Evolutionary conservation across 2,329 filamentous ascomycete species (phyloP).

Genomic region (Colletotrichum sidae): DNA sequence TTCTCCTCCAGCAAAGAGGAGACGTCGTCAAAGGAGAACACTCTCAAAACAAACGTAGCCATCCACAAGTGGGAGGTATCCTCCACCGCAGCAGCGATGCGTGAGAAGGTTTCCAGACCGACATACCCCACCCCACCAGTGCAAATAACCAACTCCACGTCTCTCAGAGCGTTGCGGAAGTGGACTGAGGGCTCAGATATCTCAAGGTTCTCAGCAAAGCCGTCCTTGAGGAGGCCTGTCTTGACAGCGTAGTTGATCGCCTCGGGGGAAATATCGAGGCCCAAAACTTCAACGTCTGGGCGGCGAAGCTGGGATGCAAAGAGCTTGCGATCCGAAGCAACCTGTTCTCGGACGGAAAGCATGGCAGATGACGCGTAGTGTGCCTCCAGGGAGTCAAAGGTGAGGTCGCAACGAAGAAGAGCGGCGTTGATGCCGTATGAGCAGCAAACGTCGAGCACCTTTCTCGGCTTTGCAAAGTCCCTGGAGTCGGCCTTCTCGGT

Average conservation of each 20-base stretch:
- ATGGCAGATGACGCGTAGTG: conserved; percentile 7
- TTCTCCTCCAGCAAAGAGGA: neutral
- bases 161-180: neutral
- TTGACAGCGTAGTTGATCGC: conserved; percentile 3
- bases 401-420: conserved; percentile 13
- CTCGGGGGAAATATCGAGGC: conserved; percentile 12
- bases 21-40: conserved; percentile 23
- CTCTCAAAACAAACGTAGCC: conserved; percentile 21
- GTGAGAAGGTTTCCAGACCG: neutral
- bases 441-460: conserved; percentile 22
- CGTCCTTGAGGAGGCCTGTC: conserved; percentile 2
- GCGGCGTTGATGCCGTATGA: conserved; percentile 30
- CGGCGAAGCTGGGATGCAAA: neutral
- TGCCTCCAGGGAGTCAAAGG: neutral
- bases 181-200: neutral
- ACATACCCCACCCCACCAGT: conserved; percentile 29
- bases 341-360: neutral
- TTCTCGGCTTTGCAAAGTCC: neutral
- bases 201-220: conserved; percentile 17
- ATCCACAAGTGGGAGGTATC: conserved; percentile 7
- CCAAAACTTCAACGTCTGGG: neutral
- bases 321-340: conserved; percentile 3
- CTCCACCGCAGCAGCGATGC: neutral
- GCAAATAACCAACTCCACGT: conserved; percentile 10
- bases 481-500: neutral